Evolutionary conservation across 23 red algal species (phyloP), one percentile per base, ranked within the genome.

Genomic region (Gracilaria gracilis): DNA sequence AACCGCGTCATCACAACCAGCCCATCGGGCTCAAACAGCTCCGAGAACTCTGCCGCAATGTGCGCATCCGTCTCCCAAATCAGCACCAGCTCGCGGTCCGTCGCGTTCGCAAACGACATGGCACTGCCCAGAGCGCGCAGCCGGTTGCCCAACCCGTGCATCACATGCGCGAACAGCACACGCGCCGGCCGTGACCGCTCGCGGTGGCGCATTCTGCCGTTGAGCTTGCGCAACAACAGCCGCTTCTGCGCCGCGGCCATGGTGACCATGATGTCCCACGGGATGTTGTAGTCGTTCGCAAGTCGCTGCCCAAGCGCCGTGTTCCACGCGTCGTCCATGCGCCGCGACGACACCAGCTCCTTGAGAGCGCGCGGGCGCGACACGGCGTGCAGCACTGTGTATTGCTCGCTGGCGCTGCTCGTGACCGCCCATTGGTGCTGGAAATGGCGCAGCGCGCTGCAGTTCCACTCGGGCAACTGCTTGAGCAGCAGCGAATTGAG

Each of bases 81-180:
- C 16, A 96, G 34, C 67, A 96, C 82, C 38, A 89, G 42, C 64
- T 81, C 83, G 36, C 81, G 67, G 35, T 76, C 51, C n/a, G 71
- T 89, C 17, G 33, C 53, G 34, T 79, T 82, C 4, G 95, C 88
- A 83, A 96, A 93, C 31, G 95, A 66, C 88, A 93, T 81, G 28
- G 81, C 54, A 34, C 82, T 88, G n/a, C 67, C 95, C 34, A 93
- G 61, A 16, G 95, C 95, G 53, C 82, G 95, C 39, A 96, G 79
- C 27, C 95, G 83, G 69, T 92, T 93, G 35, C 95, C 95, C 37
- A 96, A 83, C 12, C 95, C 95, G 34, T 96, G 89, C 81, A 93
- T 88, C 42, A 67, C 73, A 62, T 96, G 88, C 29, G 46, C 53
- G 31, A 96, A 88, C 24, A 96, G 42, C 40, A 96, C 50, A 16